Conservation (phyloP, 768 basidiomycete genomes). For the Boletus vermiculosoides region DNA sequence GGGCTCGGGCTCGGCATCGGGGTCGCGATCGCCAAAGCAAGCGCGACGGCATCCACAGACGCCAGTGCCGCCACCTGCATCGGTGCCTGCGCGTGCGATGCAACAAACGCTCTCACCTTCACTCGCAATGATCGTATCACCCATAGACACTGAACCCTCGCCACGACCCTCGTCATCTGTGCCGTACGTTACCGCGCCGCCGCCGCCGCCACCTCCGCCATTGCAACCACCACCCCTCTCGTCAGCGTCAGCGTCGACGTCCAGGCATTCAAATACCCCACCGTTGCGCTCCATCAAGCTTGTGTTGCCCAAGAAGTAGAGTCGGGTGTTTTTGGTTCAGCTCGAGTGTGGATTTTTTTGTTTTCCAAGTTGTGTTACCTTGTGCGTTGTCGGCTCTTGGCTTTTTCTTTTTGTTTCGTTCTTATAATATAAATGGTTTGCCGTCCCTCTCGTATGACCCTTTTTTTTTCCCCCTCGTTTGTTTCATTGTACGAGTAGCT, state of each 20-base stretch:
- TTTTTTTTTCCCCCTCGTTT: too few relatives aligned
- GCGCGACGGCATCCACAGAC: conserved; percentile 36
- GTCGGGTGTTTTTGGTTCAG: background rate
- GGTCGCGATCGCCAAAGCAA: conserved; percentile 33
- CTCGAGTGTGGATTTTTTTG: background rate
- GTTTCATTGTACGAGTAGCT: conserved; percentile 17
- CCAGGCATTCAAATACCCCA: conserved; percentile 27
- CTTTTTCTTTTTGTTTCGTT: background rate
- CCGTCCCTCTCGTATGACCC: background rate
- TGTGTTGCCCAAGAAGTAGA: conserved; percentile 32
- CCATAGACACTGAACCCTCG: conserved; percentile 33
- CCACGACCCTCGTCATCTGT: conserved; percentile 32
- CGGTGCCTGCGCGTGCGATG: conserved; percentile 31
- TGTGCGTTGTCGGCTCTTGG: background rate
- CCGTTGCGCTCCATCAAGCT: conserved; percentile 32
- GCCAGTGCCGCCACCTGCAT: conserved; percentile 27
- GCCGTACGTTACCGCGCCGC: conserved; percentile 13
- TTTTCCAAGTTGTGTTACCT: background rate
- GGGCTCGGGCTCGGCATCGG: conserved; percentile 14
- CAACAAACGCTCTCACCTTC: conserved; percentile 36
- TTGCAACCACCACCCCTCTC: conserved; percentile 2
- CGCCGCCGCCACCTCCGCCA: conserved; percentile 16
- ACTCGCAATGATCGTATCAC: conserved; percentile 37
- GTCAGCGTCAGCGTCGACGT: background rate
- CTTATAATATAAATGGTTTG: background rate